A percentile compares a stretch with the other conserved stretches of the same genome.
Conservation (phyloP, 2,329 filamentous ascomycete genomes). For the Monosporascus cannonballus region DNA sequence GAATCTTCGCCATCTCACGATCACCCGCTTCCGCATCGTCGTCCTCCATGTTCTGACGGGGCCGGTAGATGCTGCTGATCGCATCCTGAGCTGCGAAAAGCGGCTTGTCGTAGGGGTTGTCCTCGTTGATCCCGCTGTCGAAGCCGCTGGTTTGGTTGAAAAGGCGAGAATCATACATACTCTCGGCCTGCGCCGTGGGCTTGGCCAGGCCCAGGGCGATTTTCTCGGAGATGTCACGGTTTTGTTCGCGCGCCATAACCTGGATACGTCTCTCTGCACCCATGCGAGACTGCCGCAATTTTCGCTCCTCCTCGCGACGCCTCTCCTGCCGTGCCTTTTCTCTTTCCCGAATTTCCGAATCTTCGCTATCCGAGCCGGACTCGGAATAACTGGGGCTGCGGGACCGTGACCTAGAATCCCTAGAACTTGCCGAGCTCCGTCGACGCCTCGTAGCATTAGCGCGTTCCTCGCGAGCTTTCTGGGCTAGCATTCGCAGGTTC, state of each 20-base stretch:
- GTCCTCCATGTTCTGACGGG: slow-evolving; percentile 67
- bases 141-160: slow-evolving; percentile 95
- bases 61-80: slow-evolving; percentile 88
- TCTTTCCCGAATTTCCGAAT: slow-evolving; percentile 66
- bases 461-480: slow-evolving; percentile 84
- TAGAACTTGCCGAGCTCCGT: slow-evolving; percentile 31
- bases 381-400: slow-evolving; percentile 49
- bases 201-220: slow-evolving; percentile 92
- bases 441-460: slow-evolving; percentile 45
- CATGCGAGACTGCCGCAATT: slow-evolving; percentile 91
- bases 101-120: slow-evolving; percentile 95
- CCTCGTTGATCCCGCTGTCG: slow-evolving; percentile 89
- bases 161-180: slow-evolving; percentile 93
- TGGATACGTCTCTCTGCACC: slow-evolving; percentile 86
- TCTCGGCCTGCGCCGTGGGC: slow-evolving; percentile 83
- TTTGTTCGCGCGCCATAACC: slow-evolving; percentile 89
- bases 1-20: slow-evolving; percentile 79
- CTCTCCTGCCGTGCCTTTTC: slow-evolving; percentile 72
- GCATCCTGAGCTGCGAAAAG: slow-evolving; percentile 94
- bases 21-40: slow-evolving; percentile 76
- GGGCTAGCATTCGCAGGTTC: slow-evolving; percentile 76
- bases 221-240: slow-evolving; percentile 95
- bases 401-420: slow-evolving; percentile 37
- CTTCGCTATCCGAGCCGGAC: slow-evolving; percentile 53
- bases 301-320: slow-evolving; percentile 76